Evolutionary conservation across 2,329 filamentous ascomycete species (phyloP), one percentile per base, ranked within the genome.

Genomic region (Trichoderma brevicompactum): DNA sequence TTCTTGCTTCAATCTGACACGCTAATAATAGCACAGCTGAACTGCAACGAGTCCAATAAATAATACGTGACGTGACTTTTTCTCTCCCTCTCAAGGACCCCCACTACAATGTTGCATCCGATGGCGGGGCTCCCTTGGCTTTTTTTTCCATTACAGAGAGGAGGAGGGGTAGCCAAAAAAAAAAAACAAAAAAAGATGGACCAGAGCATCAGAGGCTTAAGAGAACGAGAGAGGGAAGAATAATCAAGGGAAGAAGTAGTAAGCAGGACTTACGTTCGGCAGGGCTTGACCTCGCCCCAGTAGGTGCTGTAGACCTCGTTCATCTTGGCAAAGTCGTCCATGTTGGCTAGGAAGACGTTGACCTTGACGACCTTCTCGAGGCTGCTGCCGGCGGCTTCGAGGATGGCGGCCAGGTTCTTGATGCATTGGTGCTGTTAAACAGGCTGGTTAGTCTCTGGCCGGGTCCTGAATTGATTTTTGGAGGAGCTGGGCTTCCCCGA

Each of bases 241-340:
- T 17, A 40, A 34, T 7, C 3, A 34, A 40, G 19, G 19, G 13
- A 36, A n/a, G 12, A 9, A 9, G 7, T 38, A 55, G 41, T 15
- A 12, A 53, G 5, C 7, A 34, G 19, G 43, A 65, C 78, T 71
- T 69, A 80, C 79, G 79, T 80, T 65, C 79, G 75, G 68, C 75
- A 79, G 10, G 80, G 80, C 73, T 82, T 82, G 38, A 80, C 74
- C 8, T 81, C 78, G 19, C 78, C 80, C 79, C 92, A 92, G 81
- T 87, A 90, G 76, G 89, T 86, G 74, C 84, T 85, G 73, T 92
- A 92, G 55, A 89, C 84, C 71, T 84, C 83, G 77, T 92, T 93
- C 88, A 92, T 92, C 75, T 89, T 86, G 41, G 82, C 85, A 74
- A 92, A 92, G 77, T 92, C 83, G 68, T 84, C 86, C 89, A 92